These are phyloP conservation scores for Amylostereum areolatum DNA, from an alignment of 1,284 basidiomycete genomes.

Conservation along the genomic window DNA sequence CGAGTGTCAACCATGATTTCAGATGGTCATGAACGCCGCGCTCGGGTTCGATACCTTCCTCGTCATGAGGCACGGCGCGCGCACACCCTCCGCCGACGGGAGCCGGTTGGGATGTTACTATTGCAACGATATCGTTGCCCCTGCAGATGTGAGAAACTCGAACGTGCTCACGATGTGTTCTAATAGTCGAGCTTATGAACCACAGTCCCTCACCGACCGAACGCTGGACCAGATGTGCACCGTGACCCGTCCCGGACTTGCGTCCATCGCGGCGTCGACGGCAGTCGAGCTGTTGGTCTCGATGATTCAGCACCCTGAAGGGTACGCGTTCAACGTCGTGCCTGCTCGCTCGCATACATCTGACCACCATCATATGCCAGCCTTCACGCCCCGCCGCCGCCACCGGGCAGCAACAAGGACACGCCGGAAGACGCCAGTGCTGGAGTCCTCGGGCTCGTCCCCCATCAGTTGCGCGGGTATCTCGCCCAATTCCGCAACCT, in stretches of 20 bases:
- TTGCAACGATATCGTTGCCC: slow-evolving; percentile 97
- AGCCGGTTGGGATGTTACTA: slow-evolving; percentile 87
- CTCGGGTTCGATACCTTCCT: slow-evolving; percentile 95
- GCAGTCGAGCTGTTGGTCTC: slow-evolving; percentile 92
- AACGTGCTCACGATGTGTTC: neutral
- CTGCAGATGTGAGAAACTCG: slow-evolving; percentile 70
- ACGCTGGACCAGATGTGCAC: slow-evolving; percentile 99
- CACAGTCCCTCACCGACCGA: slow-evolving; percentile 84
- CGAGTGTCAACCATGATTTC: neutral
- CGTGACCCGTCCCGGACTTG: slow-evolving; percentile 93
- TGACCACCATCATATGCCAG: slow-evolving; percentile 27
- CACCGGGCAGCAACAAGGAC: slow-evolving; percentile 30
- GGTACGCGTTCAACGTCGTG: slow-evolving; percentile 41
- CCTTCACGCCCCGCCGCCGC: slow-evolving; percentile 51
- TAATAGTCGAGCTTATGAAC: slow-evolving; percentile 2
- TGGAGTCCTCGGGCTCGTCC: slow-evolving; percentile 79
- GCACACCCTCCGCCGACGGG: slow-evolving; percentile 31
- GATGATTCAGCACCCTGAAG: slow-evolving; percentile 83
- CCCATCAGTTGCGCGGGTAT: slow-evolving; percentile 92
- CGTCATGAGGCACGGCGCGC: slow-evolving; percentile 93
- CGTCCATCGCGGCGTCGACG: slow-evolving; percentile 85
- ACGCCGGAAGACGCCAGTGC: slow-evolving; percentile 27
- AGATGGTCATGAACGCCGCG: slow-evolving; percentile 93
- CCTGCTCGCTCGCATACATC: neutral
- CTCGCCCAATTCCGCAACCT: slow-evolving; percentile 83